Evolutionary conservation across 208 protist species (phyloP), one percentile per base, ranked within the genome.

Genomic region (Wallacemonas rigidus): DNA sequence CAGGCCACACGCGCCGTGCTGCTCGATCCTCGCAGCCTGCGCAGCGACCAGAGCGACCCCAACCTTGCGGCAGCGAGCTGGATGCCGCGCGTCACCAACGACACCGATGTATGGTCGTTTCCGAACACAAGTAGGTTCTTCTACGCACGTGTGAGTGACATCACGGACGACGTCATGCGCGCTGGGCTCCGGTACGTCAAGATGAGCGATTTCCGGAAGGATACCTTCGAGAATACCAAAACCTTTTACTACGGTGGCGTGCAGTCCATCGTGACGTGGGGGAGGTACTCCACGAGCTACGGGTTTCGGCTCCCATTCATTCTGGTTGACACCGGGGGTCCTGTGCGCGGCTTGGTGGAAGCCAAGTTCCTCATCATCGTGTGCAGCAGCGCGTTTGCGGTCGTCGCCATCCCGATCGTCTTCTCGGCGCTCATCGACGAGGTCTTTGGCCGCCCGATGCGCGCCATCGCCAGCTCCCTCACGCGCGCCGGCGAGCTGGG

Each of bases 121-220:
- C 3, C 6, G 4, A 15, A 62, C 6, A 38, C n/a, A 7, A 15
- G 38, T 41, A 26, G 7, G 56, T 62, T 62, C 56, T 17, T 11
- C 5, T 62, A 44, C 6, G 8, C 26, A 26, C 56, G 56, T 3
- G 36, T 62, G 7, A 72, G 72, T 9, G 45, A 67, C 8, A 56
- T 79, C 12, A 57, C 26, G 26, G 75, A 79, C 75, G 45, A 70
- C 17, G 5, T 79, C 50, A 70, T 79, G 75, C 43, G n/a, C 12
- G 58, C 69, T 43, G 75, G 56, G 14, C 26, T 79, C 9, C 55
- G 50, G 61, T 44, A 79, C 45, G 39, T 79, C 15, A 39, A 75
- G n/a, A 39, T 79, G 11, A 57, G 50, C 26, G 62, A 54, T 2
- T 57, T 68, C 1, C 56, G 2, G 9, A 8, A 26, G 14, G 35